Base-by-base conservation (phyloP, 257 asterid species). In the Cruciata laevipes region DNA sequence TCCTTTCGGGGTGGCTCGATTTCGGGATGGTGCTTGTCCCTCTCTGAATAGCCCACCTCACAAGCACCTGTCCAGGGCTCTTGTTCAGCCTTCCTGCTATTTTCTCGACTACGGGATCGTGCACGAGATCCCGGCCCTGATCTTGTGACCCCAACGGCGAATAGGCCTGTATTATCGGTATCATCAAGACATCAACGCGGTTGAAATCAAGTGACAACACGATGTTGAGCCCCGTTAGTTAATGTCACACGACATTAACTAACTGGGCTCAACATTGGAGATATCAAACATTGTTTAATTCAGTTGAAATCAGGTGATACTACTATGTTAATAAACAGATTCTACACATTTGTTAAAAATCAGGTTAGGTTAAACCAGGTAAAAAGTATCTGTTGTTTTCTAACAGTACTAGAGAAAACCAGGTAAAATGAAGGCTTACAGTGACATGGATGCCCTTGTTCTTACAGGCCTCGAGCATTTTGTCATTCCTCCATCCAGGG, bases 401-500 rank as follows among this genome's bases (percentile, higher is more conserved):
- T 16, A 47, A 9, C 42, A 37, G 12, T 8, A 37, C 12, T 8
- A 37, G 13, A 9, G 12, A 37, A 37, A 8, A 37, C 20, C 55
- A 5, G 3, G 55, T 47, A 16, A 47, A 47, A 16, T n/a, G n/a
- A n/a, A 16, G 11, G 0, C 55, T 68, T 85, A 83, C 95, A 3
- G 92, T 89, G 60, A 78, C 83, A 57, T 85, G 89, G 71, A 87
- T 73, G 74, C 77, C 81, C 27, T 76, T 71, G 65, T 78, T 77
- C 77, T 71, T 82, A 75, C 95, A 87, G 47, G 86, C 86, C 30
- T 82, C 89, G 3, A 89, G 76, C 89, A 89, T 87, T 68, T 87
- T 89, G 68, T 87, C 88, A 56, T 89, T 85, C 66, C 95, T 87
- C 96, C 95, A 89, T 25, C 95, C 93, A 3, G 94, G 89, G 68